Evolutionary conservation across 2,329 filamentous ascomycete genomes (phyloP).

Genomic region (Cladosporium colombiae): DNA sequence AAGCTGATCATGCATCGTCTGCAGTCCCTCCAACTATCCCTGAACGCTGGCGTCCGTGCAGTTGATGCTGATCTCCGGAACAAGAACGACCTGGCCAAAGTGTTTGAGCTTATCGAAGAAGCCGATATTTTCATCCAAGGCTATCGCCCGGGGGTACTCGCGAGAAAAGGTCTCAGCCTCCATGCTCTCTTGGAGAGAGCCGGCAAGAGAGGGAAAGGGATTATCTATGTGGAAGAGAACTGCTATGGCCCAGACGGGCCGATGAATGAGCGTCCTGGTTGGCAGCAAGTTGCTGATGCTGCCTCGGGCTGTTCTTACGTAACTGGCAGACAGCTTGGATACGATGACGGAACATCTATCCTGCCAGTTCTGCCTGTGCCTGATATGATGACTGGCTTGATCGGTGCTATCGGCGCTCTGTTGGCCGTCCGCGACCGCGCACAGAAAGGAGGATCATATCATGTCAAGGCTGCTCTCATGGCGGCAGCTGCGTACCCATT

Average conservation of each 20-base stretch:
- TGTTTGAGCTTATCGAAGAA: conserved; percentile 46
- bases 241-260: conserved; percentile 57
- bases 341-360: conserved; percentile 29
- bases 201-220: conserved; percentile 43
- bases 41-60: neutral
- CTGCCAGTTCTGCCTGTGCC: conserved; percentile 34
- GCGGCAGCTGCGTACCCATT: conserved; percentile 34
- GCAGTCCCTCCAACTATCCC: conserved; percentile 4
- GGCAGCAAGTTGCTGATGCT: conserved; percentile 57
- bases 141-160: conserved; percentile 52
- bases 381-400: conserved; percentile 35
- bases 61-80: conserved; percentile 41
- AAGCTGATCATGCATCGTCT: neutral
- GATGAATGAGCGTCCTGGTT: conserved; percentile 50
- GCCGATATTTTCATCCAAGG: conserved; percentile 55
- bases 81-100: conserved; percentile 41
- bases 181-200: conserved; percentile 46
- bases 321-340: conserved; percentile 40
- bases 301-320: conserved; percentile 43
- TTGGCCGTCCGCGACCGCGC: conserved; percentile 42
- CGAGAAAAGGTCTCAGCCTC: conserved; percentile 49
- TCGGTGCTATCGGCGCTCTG: conserved; percentile 33
- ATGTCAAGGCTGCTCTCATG: conserved; percentile 37
- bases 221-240: conserved; percentile 54
- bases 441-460: conserved; percentile 22